Conservation (phyloP, 805 yeast species). For the Debaryomyces castellii region DNA sequence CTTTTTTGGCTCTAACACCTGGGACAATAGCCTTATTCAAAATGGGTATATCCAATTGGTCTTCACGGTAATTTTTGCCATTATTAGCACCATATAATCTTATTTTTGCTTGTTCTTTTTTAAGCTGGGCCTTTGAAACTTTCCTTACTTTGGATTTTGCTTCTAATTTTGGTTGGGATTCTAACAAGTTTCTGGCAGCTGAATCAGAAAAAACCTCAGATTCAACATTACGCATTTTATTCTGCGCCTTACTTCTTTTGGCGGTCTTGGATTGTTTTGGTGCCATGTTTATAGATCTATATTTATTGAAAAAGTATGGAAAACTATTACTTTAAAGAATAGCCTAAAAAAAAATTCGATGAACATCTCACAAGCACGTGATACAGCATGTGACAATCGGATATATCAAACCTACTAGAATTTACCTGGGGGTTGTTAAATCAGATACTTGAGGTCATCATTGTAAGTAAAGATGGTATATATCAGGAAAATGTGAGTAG, state of each 20-base stretch:
- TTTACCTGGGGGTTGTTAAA: too few species aligned
- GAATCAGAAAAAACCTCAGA: conserved; percentile 68
- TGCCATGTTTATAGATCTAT: conserved; percentile 39
- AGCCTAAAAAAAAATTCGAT: neutral
- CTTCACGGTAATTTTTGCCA: conserved; percentile 64
- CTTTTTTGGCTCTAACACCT: conserved; percentile 71
- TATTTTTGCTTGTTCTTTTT: conserved; percentile 64
- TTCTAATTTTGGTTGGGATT: conserved; percentile 56
- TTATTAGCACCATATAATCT: conserved; percentile 67
- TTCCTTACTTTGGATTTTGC: conserved; percentile 55
- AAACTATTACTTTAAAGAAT: neutral
- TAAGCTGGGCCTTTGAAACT: conserved; percentile 51
- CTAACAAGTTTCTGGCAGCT: conserved; percentile 66
- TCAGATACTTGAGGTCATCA: too few species aligned
- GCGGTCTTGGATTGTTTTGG: conserved; percentile 59
- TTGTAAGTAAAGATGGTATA: too few species aligned
- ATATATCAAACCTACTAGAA: too few species aligned
- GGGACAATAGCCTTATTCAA: conserved; percentile 84
- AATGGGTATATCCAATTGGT: conserved; percentile 74
- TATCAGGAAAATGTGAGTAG: too few species aligned
- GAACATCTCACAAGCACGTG: neutral
- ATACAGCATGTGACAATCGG: too few species aligned
- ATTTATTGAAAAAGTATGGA: neutral
- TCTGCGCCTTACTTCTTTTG: conserved; percentile 53
- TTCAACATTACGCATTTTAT: conserved; percentile 54